Percentiles rank a stretch among this genome's conserved stretches.
These are phyloP conservation scores for Pseudogymnoascus verrucosus DNA, from an alignment of 2,329 filamentous ascomycete species.

Conservation along the genomic window DNA sequence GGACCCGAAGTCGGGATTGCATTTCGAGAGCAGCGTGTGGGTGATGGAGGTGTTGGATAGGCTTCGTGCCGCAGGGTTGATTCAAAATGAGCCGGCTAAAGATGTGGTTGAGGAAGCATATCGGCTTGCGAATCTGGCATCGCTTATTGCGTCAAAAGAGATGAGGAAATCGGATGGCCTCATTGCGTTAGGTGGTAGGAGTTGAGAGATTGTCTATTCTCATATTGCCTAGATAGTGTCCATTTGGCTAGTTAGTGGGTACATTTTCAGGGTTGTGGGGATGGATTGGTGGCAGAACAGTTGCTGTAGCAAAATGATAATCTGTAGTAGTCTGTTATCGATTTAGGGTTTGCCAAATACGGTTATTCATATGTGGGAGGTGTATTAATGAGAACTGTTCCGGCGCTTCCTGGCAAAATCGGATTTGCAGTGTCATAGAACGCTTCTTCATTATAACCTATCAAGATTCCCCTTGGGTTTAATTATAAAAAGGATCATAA, in stretches of 20 bases:
- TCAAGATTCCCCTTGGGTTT: neutral
- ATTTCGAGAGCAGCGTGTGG: too few species aligned
- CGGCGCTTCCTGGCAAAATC: neutral
- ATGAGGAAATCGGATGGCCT: neutral
- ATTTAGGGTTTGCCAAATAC: neutral
- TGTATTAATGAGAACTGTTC: too few species aligned
- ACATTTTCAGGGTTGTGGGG: too few species aligned
- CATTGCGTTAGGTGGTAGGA: neutral
- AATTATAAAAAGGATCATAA: too few species aligned
- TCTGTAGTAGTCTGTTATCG: neutral
- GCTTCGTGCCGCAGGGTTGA: too few species aligned
- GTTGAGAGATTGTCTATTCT: neutral
- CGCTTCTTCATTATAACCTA: neutral
- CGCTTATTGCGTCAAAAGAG: neutral
- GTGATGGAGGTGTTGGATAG: too few species aligned
- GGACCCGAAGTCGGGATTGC: too few species aligned
- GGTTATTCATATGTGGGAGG: neutral
- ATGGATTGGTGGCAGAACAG: neutral
- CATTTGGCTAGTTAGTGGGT: too few species aligned
- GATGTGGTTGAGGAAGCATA: too few species aligned
- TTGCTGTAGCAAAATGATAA: neutral
- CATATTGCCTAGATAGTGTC: neutral
- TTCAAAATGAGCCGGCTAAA: too few species aligned
- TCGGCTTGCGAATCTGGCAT: too few species aligned
- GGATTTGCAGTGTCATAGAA: neutral